Percentiles rank a stretch among this genome's conserved stretches.
These are phyloP conservation scores for Pythium plurisporium DNA, from an alignment of 352 stramenopile species.

Conservation along the genomic window DNA sequence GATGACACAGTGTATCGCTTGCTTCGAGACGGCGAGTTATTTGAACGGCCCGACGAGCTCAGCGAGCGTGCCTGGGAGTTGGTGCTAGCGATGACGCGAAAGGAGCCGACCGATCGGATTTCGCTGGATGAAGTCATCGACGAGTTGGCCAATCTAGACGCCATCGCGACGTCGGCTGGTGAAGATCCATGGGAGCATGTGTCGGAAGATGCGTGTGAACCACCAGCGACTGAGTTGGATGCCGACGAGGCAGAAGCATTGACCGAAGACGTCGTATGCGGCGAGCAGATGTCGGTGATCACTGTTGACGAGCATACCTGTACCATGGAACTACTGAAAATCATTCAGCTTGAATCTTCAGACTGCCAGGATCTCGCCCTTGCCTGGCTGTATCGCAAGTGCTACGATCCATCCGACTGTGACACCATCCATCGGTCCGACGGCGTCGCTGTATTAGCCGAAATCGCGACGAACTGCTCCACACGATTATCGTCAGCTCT, in stretches of 20 bases:
- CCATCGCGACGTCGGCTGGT: no score
- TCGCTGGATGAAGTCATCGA: not conserved
- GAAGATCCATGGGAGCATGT: no score
- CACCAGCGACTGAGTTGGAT: no score
- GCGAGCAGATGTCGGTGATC: no score
- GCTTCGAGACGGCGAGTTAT: constrained; percentile 20
- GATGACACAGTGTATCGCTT: constrained; percentile 16
- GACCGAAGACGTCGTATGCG: no score
- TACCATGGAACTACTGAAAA: not conserved
- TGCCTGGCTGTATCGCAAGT: not conserved
- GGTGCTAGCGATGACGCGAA: constrained; percentile 15
- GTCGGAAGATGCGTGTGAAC: no score
- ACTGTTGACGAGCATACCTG: not conserved
- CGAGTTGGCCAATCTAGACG: no score
- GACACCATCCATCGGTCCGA: not conserved
- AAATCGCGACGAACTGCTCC: not conserved
- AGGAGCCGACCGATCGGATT: constrained; percentile 7
- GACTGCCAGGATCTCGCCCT: not conserved
- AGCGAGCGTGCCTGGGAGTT: constrained; percentile 14
- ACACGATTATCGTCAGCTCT: not conserved
- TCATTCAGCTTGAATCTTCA: not conserved
- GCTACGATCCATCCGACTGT: not conserved
- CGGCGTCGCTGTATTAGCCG: not conserved
- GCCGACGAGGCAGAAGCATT: no score
- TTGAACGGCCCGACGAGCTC: constrained; percentile 13